phyloP scores from a whole-genome alignment of 495 filamentous ascomycete genomes.

The Penicillium fimorum region DNA sequence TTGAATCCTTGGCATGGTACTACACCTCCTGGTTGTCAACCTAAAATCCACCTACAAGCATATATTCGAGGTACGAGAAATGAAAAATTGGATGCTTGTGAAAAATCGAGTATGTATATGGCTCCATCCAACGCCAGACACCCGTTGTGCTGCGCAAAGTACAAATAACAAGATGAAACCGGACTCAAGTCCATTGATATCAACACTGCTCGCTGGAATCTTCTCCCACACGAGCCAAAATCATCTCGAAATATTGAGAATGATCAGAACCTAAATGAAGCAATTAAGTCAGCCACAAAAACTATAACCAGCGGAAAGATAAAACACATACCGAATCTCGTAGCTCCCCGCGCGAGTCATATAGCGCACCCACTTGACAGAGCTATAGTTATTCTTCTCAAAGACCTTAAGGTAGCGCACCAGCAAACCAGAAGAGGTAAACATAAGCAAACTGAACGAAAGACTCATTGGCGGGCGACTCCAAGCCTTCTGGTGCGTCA shows the following conservation, averaged over 20 bases:
- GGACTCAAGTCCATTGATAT: conserved; percentile 10
- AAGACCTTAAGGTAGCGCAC: conserved; percentile 98
- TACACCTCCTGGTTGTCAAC: neutral
- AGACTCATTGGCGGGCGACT: conserved; percentile 87
- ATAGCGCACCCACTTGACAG: conserved; percentile 98
- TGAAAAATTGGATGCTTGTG: neutral
- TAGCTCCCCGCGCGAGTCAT: conserved; percentile 86
- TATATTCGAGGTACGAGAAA: neutral
- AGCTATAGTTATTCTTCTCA: conserved; percentile 98
- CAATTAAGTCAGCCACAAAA: neutral
- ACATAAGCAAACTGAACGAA: conserved; percentile 94
- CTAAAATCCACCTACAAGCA: neutral
- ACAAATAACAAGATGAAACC: conserved; percentile 6
- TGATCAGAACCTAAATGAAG: conserved; percentile 13
- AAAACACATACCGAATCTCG: conserved; percentile 50
- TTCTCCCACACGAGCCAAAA: neutral
- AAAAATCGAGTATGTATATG: conserved; percentile 18
- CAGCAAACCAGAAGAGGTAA: conserved; percentile 87
- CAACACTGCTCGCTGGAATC: neutral
- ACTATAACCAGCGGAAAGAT: neutral
- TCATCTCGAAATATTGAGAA: neutral
- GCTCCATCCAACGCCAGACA: conserved; percentile 29
- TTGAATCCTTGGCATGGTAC: too few relatives aligned
- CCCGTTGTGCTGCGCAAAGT: conserved; percentile 17
- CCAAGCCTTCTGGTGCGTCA: conserved; percentile 99